A percentile compares a stretch with the other conserved stretches of the same genome.
phyloP scores from a whole-genome alignment of 164 flowering plant genomes.

The Chimonanthus salicifolius region DNA sequence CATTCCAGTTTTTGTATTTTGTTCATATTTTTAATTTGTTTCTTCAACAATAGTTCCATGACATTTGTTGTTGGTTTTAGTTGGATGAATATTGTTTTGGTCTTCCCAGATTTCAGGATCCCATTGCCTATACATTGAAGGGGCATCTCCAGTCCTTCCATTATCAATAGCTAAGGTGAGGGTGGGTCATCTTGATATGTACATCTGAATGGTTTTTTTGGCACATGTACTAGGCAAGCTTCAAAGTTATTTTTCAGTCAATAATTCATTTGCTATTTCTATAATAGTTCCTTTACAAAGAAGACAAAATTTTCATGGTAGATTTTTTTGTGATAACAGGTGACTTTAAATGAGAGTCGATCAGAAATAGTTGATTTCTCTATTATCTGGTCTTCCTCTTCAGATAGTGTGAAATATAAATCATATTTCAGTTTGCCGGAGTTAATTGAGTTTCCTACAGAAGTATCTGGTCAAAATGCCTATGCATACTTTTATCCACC shows the following conservation, averaged over 20 bases:
- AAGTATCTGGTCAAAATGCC: conserved; percentile 69
- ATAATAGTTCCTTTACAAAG: too few relatives aligned
- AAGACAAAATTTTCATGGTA: background rate
- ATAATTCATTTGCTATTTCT: background rate
- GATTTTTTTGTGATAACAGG: conserved; percentile 37
- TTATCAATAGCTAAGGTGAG: conserved; percentile 76
- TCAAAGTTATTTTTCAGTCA: background rate
- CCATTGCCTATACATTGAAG: conserved; percentile 63
- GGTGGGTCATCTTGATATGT: conserved; percentile 1
- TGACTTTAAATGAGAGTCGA: conserved; percentile 45
- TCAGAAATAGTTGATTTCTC: conserved; percentile 47
- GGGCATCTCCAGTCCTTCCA: conserved; percentile 67
- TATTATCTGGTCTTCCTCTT: conserved; percentile 76
- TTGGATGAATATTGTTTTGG: background rate
- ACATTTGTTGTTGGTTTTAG: background rate
- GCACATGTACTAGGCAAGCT: background rate
- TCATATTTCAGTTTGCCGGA: conserved; percentile 76
- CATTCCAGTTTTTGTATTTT: background rate
- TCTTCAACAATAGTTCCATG: too few relatives aligned
- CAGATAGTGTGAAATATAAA: conserved; percentile 43
- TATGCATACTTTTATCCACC: conserved; percentile 96
- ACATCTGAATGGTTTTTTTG: background rate
- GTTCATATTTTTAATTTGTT: too few relatives aligned
- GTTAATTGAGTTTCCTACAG: conserved; percentile 84
- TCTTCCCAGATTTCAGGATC: conserved; percentile 50